Evolutionary conservation across 2,329 filamentous ascomycete genomes (phyloP), one percentile per base, ranked within the genome.

Genomic region (Fonsecaea monophora): DNA sequence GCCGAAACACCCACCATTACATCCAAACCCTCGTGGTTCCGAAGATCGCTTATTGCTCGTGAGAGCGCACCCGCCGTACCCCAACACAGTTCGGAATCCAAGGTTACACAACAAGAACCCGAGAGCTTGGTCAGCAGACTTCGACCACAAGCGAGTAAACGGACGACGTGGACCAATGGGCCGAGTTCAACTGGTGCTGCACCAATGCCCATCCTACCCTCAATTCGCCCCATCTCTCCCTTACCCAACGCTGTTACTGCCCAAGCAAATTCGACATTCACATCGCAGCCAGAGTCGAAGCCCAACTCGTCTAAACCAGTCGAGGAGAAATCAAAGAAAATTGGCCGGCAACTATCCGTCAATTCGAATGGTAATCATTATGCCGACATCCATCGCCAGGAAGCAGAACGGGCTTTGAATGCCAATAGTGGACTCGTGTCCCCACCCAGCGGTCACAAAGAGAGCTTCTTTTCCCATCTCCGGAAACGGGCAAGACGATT

Each of bases 381-480:
- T 77, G 87, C 92, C 34, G 94, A 97, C 74, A 82, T 92, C 71
- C 93, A 97, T 77, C 87, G 94, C 63, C 92, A 94, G 80, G 92
- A 98, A 78, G 92, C 94, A 13, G 94, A 98, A 78, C 87, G 92
- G 69, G 92, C 93, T 42, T 84, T 98, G 54, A 97, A 93, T 76
- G 95, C 94, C 61, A 89, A 90, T 74, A 86, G 85, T 38, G 91
- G 89, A 25, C 82, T 94, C 30, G 88, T 86, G 15, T 95, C 92
- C 5, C 92, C 93, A 3, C 88, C 90, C 0, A 89, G 86, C 73
- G 91, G 87, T 18, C 91, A 93, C 64, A 96, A 96, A 76, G 95
- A 99, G 78, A 92, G 95, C 78, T 99, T 99, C 83, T 99, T 99
- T 81, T 98, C 95, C 0, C 95, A 99, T 77, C 85, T 99, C 7